phyloP scores from a whole-genome alignment of 2,329 filamentous ascomycete genomes.

The Fusarium brachygibbosum region DNA sequence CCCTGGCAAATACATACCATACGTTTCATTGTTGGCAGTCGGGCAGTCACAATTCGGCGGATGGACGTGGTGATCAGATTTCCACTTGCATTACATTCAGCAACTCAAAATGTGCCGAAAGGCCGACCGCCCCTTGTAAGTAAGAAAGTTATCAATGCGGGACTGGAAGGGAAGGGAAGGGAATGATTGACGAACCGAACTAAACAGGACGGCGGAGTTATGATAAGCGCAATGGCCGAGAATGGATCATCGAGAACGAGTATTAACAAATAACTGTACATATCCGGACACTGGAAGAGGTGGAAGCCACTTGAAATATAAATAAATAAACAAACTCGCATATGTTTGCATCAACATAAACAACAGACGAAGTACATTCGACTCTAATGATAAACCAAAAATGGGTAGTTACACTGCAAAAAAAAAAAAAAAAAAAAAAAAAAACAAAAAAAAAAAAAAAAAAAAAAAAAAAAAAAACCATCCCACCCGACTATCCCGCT shows the following conservation, averaged over 20 bases:
- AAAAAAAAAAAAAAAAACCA: constrained; percentile 21
- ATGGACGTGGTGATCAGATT: background rate
- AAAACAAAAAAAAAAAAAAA: no score
- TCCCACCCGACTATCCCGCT: constrained; percentile 18
- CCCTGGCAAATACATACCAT: background rate
- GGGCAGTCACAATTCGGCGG: background rate
- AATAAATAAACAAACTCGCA: background rate
- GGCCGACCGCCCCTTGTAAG: constrained; percentile 12
- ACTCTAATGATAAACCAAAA: background rate
- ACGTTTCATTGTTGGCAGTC: constrained; percentile 1
- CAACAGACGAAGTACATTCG: background rate
- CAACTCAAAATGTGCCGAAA: constrained; percentile 10
- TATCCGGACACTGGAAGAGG: background rate
- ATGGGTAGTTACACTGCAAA: no score
- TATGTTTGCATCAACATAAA: background rate
- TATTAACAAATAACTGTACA: background rate
- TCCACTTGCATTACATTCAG: background rate
- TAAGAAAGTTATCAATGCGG: constrained; percentile 31
- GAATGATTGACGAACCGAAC: constrained; percentile 7
- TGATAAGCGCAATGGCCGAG: constrained; percentile 29
- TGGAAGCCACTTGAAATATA: no score
- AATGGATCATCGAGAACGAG: constrained; percentile 29
- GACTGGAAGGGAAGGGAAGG: constrained; percentile 16
- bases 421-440: no score
- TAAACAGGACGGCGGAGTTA: constrained; percentile 20